Percentiles rank a stretch among this genome's conserved stretches.
Evolutionary conservation across 768 basidiomycete genomes (phyloP).

Genomic region (Collybiopsis confluens): DNA sequence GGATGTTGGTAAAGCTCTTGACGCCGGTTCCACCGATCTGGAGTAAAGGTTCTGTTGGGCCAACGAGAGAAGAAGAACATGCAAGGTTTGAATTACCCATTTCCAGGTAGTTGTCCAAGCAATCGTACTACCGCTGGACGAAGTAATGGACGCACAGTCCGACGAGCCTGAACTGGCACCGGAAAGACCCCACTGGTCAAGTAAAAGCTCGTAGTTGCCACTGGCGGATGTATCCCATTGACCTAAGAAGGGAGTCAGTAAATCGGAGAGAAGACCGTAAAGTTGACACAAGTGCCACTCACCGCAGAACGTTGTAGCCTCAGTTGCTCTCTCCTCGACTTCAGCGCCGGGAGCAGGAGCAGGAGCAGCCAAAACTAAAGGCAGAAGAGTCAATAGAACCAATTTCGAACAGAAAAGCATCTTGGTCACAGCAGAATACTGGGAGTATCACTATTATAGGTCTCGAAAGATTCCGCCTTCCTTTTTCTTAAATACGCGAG

Average conservation of each 20-base stretch:
- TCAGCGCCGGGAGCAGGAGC: constrained; percentile 13
- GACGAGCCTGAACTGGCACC: constrained; percentile 30
- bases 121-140: constrained; percentile 23
- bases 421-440: background rate
- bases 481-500: background rate
- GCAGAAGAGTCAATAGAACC: constrained; percentile 14
- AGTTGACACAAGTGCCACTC: no score
- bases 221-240: constrained; percentile 49
- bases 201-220: constrained; percentile 43
- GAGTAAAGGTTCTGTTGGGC: no score
- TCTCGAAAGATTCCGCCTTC: background rate
- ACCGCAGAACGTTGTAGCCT: constrained; percentile 14
- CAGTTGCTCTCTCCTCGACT: constrained; percentile 36
- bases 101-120: constrained; percentile 37
- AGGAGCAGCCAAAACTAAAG: constrained; percentile 13
- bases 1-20: constrained; percentile 61
- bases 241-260: constrained; percentile 21
- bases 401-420: constrained; percentile 21
- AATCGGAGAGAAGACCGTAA: no score
- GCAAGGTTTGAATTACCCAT: constrained; percentile 27
- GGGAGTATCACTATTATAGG: background rate
- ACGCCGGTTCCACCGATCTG: constrained; percentile 43
- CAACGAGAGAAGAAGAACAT: background rate
- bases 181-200: constrained; percentile 41
- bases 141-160: constrained; percentile 34